These are phyloP conservation scores for Arthrobotrys conoides DNA, from an alignment of 2,329 filamentous ascomycete species.

Conservation along the genomic window DNA sequence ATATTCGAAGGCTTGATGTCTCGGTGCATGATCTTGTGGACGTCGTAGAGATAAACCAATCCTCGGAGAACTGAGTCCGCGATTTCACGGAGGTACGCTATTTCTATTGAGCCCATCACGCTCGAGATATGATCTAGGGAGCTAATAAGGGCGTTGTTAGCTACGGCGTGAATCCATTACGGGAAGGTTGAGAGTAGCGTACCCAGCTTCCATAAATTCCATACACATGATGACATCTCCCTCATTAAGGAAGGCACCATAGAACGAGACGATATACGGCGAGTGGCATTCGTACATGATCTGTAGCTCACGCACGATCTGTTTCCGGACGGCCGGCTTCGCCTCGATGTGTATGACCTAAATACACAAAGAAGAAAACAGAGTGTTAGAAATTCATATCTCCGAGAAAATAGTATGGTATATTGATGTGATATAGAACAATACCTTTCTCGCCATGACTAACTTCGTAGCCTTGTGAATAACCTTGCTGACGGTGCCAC, in stretches of 20 bases:
- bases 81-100: slow-evolving; percentile 97
- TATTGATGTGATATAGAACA: background rate
- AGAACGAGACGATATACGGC: slow-evolving; percentile 96
- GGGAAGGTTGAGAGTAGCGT: slow-evolving; percentile 67
- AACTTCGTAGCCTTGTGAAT: slow-evolving; percentile 94
- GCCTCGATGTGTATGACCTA: slow-evolving; percentile 98
- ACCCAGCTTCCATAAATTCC: slow-evolving; percentile 99
- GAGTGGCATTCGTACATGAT: slow-evolving; percentile 99
- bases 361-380: background rate
- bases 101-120: slow-evolving; percentile 92
- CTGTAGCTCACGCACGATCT: slow-evolving; percentile 95
- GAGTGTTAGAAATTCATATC: slow-evolving; percentile 15
- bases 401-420: background rate
- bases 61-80: slow-evolving; percentile 94
- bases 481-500: slow-evolving; percentile 98
- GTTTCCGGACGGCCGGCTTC: slow-evolving; percentile 95
- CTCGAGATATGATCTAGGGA: slow-evolving; percentile 93
- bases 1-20: slow-evolving; percentile 99
- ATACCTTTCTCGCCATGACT: slow-evolving; percentile 96
- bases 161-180: slow-evolving; percentile 29
- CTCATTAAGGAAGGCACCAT: slow-evolving; percentile 95
- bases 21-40: slow-evolving; percentile 98
- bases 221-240: slow-evolving; percentile 99
- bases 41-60: slow-evolving; percentile 92
- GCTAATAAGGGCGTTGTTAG: slow-evolving; percentile 69